Percentiles rank a stretch among this genome's conserved stretches.
Evolutionary conservation across 2,329 filamentous ascomycete species (phyloP).

Genomic region (Acephala macrosclerotiorum): DNA sequence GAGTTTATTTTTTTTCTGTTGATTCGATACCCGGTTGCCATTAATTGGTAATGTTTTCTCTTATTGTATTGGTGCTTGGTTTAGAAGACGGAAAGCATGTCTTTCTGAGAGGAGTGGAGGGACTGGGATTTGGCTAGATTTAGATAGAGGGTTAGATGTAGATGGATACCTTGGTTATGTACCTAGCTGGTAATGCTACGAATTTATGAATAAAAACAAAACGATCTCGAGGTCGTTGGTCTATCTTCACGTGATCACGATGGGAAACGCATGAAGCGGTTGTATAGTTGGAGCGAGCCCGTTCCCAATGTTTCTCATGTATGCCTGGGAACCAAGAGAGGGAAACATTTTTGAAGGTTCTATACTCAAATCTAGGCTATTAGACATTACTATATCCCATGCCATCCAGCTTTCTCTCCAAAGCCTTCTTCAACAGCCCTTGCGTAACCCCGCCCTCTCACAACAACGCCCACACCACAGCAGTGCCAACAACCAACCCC

Average conservation of each 20-base stretch:
- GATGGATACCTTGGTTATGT: slow-evolving; percentile 11
- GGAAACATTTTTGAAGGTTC: no score
- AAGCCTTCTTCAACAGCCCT: no score
- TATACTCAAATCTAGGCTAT: neutral
- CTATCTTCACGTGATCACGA: neutral
- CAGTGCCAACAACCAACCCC: neutral
- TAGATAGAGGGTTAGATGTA: slow-evolving; percentile 8
- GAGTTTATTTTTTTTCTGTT: neutral
- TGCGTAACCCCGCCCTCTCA: no score
- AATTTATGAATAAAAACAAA: slow-evolving; percentile 14
- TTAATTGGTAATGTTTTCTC: slow-evolving; percentile 24
- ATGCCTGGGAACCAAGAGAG: no score
- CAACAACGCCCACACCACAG: neutral
- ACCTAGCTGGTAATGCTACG: slow-evolving; percentile 8
- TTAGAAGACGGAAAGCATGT: neutral
- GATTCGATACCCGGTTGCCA: slow-evolving; percentile 4
- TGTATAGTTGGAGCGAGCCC: no score
- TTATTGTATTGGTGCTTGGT: neutral
- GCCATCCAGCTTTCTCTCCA: neutral
- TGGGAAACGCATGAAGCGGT: neutral
- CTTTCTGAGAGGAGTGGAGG: neutral
- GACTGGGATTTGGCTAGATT: neutral
- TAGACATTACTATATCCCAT: neutral
- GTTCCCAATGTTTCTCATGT: no score
- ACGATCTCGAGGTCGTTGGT: neutral